Evolutionary conservation across 345 rosid species (phyloP), one percentile per base, ranked within the genome.

Genomic region (Gossypium rotundifolium): DNA sequence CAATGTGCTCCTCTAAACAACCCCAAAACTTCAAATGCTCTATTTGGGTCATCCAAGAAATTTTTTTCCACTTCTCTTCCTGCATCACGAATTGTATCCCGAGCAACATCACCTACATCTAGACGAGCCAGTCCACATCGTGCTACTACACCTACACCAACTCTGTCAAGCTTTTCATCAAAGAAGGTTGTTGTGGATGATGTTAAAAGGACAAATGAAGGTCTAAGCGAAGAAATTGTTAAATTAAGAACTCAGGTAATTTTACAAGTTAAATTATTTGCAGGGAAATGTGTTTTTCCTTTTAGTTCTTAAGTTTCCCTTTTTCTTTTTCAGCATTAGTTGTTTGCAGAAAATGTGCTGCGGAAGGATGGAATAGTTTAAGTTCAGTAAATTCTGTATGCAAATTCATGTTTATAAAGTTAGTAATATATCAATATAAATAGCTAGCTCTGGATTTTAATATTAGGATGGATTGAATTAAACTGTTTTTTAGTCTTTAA

Each of bases 91-190:
- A 90, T 90, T 60, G 88, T 83, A 71, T 90, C 96, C 75, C 87
- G 96, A 68, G 96, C 96, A 77, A 86, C 96, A 77, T 90, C 96
- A 49, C 96, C 96, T 70, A 90, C 87, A 69, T 90, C 93, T 46
- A 89, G 93, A 70, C 88, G 91, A 44, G 78, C 90, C 2, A 90
- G 93, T 74, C 93, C 93, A 25, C 93, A 91, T 60, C 87, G 96
- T 75, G 82, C 93, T 55, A 85, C 88, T 38, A 88, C 96, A 27
- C 93, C 96, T 44, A 84, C 91, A 63, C 91, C 88, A 75, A 83
- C 83, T 70, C 81, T 82, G 57, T 83, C 87, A 33, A 85, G 87
- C 65, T 79, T 87, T 70, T 81, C 89, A 40, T 84, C 91, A 22
- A 86, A 85, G 53, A 89, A 84, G 79, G 66, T 81, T 40, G 77